phyloP scores from a whole-genome alignment of 257 asterid species.

The Anisodus acutangulus region DNA sequence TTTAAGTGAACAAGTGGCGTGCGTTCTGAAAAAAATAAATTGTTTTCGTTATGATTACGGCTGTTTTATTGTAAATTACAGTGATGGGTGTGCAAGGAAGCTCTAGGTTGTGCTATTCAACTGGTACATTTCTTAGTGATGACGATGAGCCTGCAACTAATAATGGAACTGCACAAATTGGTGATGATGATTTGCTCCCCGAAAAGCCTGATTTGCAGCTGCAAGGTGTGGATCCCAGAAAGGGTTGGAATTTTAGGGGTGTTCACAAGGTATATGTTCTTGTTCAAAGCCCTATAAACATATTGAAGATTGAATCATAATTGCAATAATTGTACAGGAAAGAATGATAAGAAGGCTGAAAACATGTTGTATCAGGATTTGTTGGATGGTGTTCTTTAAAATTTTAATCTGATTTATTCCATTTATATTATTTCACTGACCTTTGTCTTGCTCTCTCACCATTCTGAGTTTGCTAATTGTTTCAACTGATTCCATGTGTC shows the following conservation, averaged over 20 bases:
- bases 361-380: neutral
- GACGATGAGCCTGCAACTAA: constrained; percentile 38
- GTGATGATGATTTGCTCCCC: constrained; percentile 60
- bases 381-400: neutral
- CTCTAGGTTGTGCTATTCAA: constrained; percentile 60
- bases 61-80: constrained; percentile 32
- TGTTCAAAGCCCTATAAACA: neutral
- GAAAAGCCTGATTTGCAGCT: constrained; percentile 67
- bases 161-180: constrained; percentile 41
- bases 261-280: constrained; percentile 73
- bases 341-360: neutral
- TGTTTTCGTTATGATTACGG: neutral
- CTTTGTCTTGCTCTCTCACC: neutral
- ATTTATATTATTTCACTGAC: neutral
- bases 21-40: neutral
- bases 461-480: constrained; percentile 6
- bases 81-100: constrained; percentile 51
- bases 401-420: neutral
- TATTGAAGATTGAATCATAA: neutral
- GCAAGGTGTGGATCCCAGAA: constrained; percentile 87
- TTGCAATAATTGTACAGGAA: neutral
- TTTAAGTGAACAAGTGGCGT: constrained; percentile 33
- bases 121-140: constrained; percentile 47
- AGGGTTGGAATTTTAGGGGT: constrained; percentile 95
- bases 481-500: neutral